Base-by-base conservation (phyloP, 768 basidiomycete species). In the Artomyces pyxidatus region DNA sequence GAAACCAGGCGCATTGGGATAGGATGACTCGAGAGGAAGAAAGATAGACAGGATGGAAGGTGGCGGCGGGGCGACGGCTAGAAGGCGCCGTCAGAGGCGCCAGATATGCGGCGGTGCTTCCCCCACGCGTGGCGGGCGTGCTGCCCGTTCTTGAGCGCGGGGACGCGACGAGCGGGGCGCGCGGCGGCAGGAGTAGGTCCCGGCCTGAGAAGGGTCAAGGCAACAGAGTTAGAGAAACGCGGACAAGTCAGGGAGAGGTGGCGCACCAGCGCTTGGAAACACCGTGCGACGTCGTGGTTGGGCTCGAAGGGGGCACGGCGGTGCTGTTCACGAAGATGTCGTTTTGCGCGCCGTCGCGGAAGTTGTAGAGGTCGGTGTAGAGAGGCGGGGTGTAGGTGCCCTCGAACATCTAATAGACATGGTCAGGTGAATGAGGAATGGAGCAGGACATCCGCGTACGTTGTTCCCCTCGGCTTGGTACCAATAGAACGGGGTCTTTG, bases 401-500 rank as follows among this genome's bases (percentile, higher is more conserved):
- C 51, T 69, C 66, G 41, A 59, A 61, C 61, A 66, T 63, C 66
- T 66, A 52, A 26, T 9, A 42, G 25, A 16, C 39, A 32, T 26
- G 16, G 27, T 37, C 17, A 40, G 37, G 46, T 32, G 5, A 23
- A 26, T 29, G 14, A n/a, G 29, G n/a, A 42, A 29, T 26, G 16
- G 27, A 23, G 22, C 39, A 26, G 22, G 16, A 27, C 11, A 30
- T 26, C 27, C 43, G 59, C 67, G 52, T 42, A 72, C 71, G 59
- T 70, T 72, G 61, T 69, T 68, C 27, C 64, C 28, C 41, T 71
- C 67, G 1, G 19, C 25, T 54, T 71, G 71, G 49, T 60, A 57
- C 70, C 72, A 73, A 50, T 72, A 73, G 25, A 68, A 49, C 6
- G 71, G 68, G 43, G 59, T 53, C 58, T 71, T 66, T 10, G 72